Base-by-base conservation (phyloP, 1,284 basidiomycete genomes). In the Cryptococcus sp. region DNA sequence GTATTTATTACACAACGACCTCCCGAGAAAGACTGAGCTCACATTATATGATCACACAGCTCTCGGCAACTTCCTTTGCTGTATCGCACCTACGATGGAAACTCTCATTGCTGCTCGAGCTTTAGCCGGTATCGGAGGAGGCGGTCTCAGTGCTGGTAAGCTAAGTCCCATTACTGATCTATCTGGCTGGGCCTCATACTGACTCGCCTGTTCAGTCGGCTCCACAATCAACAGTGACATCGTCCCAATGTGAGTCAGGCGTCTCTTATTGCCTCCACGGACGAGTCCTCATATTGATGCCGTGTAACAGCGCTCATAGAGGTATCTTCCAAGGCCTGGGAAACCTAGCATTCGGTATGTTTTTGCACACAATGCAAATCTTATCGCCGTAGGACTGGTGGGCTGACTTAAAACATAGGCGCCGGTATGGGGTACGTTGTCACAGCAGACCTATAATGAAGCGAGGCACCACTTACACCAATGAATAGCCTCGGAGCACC, bases 281-380 rank as follows among this genome's bases (percentile, higher is more conserved):
- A 61, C 41, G 23, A 15, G 1, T 43, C 26, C 22, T 22, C 22
- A 26, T 39, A 26, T 50, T 5, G 39, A 52, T 56, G 29, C 47
- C 26, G 6, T 38, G 53, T 38, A 39, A 58, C 60, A 92, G 91
- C 67, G 88, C 89, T 70, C 86, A 90, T 60, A 84, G 92, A 63
- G 91, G 91, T 3, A 79, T 94, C 39, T 93, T 92, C 73, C 92
- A 94, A 78, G 92, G 91, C 54, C 83, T 91, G 81, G 86, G 87
- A 26, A 93, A 93, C 73, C 86, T 93, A 87, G 80, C 72, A 81
- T 78, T 67, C 38, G 63, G 69, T 34, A 34, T 34, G 29, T 34
- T 34, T 13, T 34, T 34, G 13, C 8, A 34, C 8, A 2, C 29
- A 10, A 13, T 34, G 29, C 8, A 7, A 34, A 34, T n/a, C n/a